Evolutionary conservation across 2,329 filamentous ascomycete genomes (phyloP).

Genomic region (Aaosphaeria arxii): DNA sequence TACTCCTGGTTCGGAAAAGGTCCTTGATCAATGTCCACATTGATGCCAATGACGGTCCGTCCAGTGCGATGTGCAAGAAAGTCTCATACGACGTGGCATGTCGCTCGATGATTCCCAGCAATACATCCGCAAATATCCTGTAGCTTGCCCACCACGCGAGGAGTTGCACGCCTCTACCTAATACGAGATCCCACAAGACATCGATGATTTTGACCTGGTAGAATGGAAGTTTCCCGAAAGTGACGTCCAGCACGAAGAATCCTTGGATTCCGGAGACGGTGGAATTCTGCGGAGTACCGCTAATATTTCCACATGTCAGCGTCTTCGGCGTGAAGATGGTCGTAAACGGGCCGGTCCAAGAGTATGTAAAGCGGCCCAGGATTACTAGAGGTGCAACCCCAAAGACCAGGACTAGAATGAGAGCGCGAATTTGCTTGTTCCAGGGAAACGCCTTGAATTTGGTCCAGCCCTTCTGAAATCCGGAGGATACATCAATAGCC

Average conservation of each 20-base stretch:
- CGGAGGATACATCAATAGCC: no score
- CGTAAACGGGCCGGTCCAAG: neutral
- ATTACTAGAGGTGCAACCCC: neutral
- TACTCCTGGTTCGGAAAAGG: conserved; percentile 18
- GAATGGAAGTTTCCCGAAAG: conserved; percentile 23
- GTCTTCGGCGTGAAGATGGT: neutral
- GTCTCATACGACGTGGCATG: conserved; percentile 32
- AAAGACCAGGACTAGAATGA: neutral
- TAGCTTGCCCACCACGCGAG: conserved; percentile 28
- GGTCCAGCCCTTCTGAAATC: no score
- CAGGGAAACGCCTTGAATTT: no score
- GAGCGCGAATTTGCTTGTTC: neutral
- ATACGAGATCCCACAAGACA: conserved; percentile 31
- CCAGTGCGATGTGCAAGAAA: conserved; percentile 29
- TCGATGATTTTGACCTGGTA: conserved; percentile 35
- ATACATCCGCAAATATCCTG: conserved; percentile 29
- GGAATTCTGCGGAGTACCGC: conserved; percentile 5
- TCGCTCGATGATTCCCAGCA: conserved; percentile 32
- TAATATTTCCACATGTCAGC: neutral
- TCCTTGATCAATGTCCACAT: conserved; percentile 24
- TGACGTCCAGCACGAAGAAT: conserved; percentile 26
- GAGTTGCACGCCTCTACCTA: conserved; percentile 32
- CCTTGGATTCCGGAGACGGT: conserved; percentile 19
- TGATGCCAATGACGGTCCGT: conserved; percentile 20
- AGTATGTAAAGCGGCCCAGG: neutral